phyloP scores from a whole-genome alignment of 192 early-diverging fungal species.

The Backusella circina region DNA sequence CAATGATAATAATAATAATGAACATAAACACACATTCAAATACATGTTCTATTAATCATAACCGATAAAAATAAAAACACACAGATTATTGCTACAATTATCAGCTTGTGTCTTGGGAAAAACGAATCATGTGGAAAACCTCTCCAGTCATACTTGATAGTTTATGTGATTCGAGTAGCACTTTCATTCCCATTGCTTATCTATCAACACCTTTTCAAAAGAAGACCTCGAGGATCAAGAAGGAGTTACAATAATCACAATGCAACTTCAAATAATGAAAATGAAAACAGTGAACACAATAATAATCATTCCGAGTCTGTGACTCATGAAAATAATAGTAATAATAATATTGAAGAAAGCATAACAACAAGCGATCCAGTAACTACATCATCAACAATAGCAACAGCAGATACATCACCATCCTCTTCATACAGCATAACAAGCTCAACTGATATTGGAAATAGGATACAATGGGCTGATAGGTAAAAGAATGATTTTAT shows the following conservation, averaged over 20 bases:
- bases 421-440: background rate
- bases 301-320: background rate
- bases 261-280: background rate
- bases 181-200: conserved; percentile 13
- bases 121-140: conserved; percentile 22
- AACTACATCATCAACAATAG: background rate
- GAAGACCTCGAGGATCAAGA: background rate
- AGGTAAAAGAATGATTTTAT: background rate
- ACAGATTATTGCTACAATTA: conserved; percentile 12
- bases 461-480: background rate
- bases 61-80: too few species aligned
- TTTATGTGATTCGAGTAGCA: conserved; percentile 13
- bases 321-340: background rate
- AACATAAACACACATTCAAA: background rate
- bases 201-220: conserved; percentile 15
- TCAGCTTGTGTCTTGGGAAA: conserved; percentile 3
- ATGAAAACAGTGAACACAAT: background rate
- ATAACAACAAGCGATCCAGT: background rate
- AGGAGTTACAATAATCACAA: background rate
- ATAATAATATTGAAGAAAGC: background rate
- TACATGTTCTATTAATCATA: too few species aligned
- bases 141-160: conserved; percentile 19
- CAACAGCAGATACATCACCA: background rate
- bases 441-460: background rate
- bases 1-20: background rate